phyloP scores from a whole-genome alignment of 1,284 basidiomycete genomes.

The Ceratobasidium sp. region DNA sequence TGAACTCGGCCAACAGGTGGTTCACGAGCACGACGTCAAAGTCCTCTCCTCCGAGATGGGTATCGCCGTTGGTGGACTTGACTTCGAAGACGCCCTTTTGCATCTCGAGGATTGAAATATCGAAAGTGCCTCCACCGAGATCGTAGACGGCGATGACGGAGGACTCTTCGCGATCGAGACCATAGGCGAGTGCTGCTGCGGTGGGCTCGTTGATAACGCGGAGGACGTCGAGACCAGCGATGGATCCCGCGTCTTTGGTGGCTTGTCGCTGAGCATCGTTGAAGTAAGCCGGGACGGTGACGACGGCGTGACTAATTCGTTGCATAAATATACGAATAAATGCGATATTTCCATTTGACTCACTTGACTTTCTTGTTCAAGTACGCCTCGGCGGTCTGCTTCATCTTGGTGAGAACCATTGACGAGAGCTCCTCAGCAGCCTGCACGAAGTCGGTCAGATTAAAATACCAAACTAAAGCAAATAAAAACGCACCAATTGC shows the following conservation, averaged over 20 bases:
- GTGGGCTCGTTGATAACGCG: slow-evolving; percentile 99
- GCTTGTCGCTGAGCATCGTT: slow-evolving; percentile 99
- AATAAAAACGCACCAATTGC: slow-evolving; percentile 65
- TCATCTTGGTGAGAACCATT: slow-evolving; percentile 93
- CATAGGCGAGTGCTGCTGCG: slow-evolving; percentile 96
- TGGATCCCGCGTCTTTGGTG: slow-evolving; percentile 96
- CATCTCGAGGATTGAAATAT: slow-evolving; percentile 99
- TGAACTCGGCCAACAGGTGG: slow-evolving; percentile 90
- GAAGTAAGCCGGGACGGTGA: slow-evolving; percentile 98
- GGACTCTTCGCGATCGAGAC: slow-evolving; percentile 84
- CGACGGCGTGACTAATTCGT: slow-evolving; percentile 73
- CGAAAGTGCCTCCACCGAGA: slow-evolving; percentile 93
- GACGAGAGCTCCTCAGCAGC: slow-evolving; percentile 85
- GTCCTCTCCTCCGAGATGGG: slow-evolving; percentile 98
- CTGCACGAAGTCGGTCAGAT: slow-evolving; percentile 55
- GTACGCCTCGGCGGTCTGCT: slow-evolving; percentile 92
- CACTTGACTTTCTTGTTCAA: slow-evolving; percentile 94
- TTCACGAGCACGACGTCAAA: slow-evolving; percentile 94
- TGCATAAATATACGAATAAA: slow-evolving; percentile 19
- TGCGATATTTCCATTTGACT: slow-evolving; percentile 54
- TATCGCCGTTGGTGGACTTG: slow-evolving; percentile 99
- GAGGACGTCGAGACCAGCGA: slow-evolving; percentile 96
- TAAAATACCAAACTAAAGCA: slow-evolving; percentile 9
- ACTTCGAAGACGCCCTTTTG: slow-evolving; percentile 99
- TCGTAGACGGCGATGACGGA: slow-evolving; percentile 97